phyloP scores from a whole-genome alignment of 2,329 filamentous ascomycete species.

The Xylaria sp. region DNA sequence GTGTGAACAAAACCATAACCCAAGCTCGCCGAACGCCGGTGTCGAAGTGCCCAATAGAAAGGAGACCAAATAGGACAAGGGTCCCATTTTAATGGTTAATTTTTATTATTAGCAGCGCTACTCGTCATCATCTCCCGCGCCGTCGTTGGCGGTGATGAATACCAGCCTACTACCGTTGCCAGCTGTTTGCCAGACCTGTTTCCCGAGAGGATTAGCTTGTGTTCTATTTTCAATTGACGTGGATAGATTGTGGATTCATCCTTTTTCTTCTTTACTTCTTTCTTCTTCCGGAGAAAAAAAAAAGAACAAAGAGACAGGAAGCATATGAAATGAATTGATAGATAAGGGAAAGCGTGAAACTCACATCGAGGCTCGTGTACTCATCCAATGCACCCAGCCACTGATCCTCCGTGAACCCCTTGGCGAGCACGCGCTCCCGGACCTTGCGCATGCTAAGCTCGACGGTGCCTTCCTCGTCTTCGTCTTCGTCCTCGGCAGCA shows the following conservation, averaged over 20 bases:
- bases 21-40: conserved; percentile 17
- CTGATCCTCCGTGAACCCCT: conserved; percentile 96
- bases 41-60: background rate
- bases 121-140: conserved; percentile 43
- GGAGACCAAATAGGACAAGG: background rate
- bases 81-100: background rate
- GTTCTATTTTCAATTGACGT: conserved; percentile 36
- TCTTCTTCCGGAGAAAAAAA: background rate
- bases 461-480: conserved; percentile 61
- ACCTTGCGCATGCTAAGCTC: conserved; percentile 91
- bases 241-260: background rate
- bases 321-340: background rate
- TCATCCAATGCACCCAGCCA: conserved; percentile 88
- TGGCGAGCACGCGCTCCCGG: conserved; percentile 89
- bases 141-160: conserved; percentile 66
- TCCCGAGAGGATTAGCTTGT: conserved; percentile 28
- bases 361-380: conserved; percentile 89
- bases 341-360: conserved; percentile 56
- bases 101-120: background rate
- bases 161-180: conserved; percentile 76
- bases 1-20: too few relatives aligned
- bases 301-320: background rate
- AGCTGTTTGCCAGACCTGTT: conserved; percentile 81
- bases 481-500: conserved; percentile 69
- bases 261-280: too few relatives aligned